Percentiles rank a stretch among this genome's conserved stretches.
These are phyloP conservation scores for Coemansia aciculifera DNA, from an alignment of 192 early-diverging fungal genomes.

Conservation along the genomic window DNA sequence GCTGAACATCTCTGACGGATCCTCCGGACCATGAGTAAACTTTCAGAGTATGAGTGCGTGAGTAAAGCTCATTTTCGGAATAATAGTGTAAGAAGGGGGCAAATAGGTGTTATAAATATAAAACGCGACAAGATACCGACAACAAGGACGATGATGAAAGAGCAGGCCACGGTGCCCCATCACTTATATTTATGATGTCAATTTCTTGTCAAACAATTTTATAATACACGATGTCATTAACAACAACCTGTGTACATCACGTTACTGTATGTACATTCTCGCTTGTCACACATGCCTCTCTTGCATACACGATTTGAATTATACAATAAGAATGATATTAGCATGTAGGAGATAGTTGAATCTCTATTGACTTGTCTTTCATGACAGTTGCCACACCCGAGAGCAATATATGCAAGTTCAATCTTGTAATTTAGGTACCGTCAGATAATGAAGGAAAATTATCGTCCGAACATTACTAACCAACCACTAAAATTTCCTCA, in stretches of 20 bases:
- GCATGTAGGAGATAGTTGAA: not conserved
- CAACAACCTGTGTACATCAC: not conserved
- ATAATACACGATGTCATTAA: not conserved
- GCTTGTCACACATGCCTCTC: not conserved
- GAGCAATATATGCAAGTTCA: not conserved
- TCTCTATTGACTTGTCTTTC: not conserved
- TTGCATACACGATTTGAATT: not conserved
- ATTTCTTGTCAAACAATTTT: not conserved
- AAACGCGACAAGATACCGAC: not conserved
- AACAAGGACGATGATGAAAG: not conserved
- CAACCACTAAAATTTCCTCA: too few species aligned
- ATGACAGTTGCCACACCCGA: not conserved
- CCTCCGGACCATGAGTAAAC: constrained; percentile 13
- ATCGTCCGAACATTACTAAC: too few species aligned
- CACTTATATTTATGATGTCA: not conserved
- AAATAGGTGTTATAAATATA: not conserved
- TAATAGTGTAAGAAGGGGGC: not conserved
- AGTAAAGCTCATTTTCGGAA: not conserved
- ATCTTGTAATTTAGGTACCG: not conserved
- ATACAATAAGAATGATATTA: not conserved
- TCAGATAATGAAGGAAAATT: too few species aligned
- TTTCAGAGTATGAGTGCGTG: not conserved
- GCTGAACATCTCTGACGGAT: not conserved
- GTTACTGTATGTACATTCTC: not conserved
- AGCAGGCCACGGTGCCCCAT: not conserved